Conservation (phyloP, 805 yeast genomes). For the Wickerhamiella occidentalis region DNA sequence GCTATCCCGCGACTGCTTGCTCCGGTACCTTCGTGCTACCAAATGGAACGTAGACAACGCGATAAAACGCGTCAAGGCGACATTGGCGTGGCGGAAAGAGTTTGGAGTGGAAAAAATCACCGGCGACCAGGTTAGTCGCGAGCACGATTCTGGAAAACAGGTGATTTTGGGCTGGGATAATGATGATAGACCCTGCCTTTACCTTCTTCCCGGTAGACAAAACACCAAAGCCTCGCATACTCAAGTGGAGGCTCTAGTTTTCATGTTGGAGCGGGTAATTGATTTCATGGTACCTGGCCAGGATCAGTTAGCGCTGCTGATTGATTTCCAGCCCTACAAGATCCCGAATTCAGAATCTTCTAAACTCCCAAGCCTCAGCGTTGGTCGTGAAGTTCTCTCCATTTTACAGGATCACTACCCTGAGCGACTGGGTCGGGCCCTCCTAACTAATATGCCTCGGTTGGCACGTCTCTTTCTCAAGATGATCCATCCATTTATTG, state of each 20-base stretch:
- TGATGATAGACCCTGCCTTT: conserved; percentile 82
- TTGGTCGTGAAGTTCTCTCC: conserved; percentile 83
- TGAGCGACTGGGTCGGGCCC: conserved; percentile 87
- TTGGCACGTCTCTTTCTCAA: conserved; percentile 86
- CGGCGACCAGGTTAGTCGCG: conserved; percentile 35
- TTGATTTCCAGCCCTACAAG: conserved; percentile 79
- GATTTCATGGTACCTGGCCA: conserved; percentile 96
- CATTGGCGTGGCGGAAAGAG: conserved; percentile 87
- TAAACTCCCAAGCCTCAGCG: conserved; percentile 77
- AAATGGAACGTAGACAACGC: conserved; percentile 74
- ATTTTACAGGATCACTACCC: conserved; percentile 96
- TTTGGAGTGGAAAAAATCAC: conserved; percentile 50
- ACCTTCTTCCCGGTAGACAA: conserved; percentile 88
- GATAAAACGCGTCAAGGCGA: conserved; percentile 57
- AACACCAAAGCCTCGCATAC: conserved; percentile 81
- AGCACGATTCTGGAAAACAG: conserved; percentile 87
- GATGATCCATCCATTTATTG: conserved; percentile 89
- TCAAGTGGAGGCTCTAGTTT: conserved; percentile 94
- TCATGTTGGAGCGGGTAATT: conserved; percentile 80
- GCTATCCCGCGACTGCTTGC: conserved; percentile 83
- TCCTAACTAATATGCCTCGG: conserved; percentile 87
- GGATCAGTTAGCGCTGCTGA: conserved; percentile 79
- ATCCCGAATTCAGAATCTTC: conserved; percentile 37
- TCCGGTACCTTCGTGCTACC: conserved; percentile 85
- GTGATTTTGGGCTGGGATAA: conserved; percentile 84